Percentiles rank a stretch among this genome's conserved stretches.
Conservation (phyloP, 345 rosid genomes). For the Euphorbia lathyris region DNA sequence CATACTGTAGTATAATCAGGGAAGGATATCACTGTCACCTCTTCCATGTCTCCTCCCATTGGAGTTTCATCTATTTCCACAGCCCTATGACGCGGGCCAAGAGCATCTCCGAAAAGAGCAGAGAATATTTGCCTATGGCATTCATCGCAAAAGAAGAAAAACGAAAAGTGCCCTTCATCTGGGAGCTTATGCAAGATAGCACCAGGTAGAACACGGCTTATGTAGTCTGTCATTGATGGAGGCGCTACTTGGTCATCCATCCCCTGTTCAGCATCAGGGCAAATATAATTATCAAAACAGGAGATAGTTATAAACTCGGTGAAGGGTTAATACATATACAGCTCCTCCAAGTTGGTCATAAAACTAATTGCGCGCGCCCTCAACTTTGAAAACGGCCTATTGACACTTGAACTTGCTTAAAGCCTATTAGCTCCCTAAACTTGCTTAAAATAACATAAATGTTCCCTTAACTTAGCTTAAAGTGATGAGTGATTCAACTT, state of each 20-base stretch:
- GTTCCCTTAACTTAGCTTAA: no score
- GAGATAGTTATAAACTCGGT: not conserved
- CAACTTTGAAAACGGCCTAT: no score
- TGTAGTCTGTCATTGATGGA: slow-evolving; percentile 58
- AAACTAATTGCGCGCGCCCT: no score
- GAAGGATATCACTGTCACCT: slow-evolving; percentile 14
- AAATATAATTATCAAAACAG: not conserved
- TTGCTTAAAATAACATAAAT: no score
- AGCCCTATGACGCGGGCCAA: slow-evolving; percentile 44
- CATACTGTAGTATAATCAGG: slow-evolving; percentile 28
- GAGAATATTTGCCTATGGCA: slow-evolving; percentile 77
- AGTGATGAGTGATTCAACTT: no score
- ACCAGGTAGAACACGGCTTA: slow-evolving; percentile 68
- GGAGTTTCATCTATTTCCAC: slow-evolving; percentile 27
- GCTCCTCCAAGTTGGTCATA: no score
- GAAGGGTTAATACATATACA: no score
- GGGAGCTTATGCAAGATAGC: slow-evolving; percentile 63
- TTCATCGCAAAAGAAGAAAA: slow-evolving; percentile 68
- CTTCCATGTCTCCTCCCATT: slow-evolving; percentile 13
- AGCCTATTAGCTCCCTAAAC: no score
- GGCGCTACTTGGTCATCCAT: slow-evolving; percentile 71
- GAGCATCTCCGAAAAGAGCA: slow-evolving; percentile 62
- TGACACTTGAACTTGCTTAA: no score
- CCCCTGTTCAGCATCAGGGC: slow-evolving; percentile 47
- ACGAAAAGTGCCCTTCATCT: slow-evolving; percentile 84